Evolutionary conservation across 1,139 yeast species (phyloP).

Genomic region (Yamadazyma mexicana): DNA sequence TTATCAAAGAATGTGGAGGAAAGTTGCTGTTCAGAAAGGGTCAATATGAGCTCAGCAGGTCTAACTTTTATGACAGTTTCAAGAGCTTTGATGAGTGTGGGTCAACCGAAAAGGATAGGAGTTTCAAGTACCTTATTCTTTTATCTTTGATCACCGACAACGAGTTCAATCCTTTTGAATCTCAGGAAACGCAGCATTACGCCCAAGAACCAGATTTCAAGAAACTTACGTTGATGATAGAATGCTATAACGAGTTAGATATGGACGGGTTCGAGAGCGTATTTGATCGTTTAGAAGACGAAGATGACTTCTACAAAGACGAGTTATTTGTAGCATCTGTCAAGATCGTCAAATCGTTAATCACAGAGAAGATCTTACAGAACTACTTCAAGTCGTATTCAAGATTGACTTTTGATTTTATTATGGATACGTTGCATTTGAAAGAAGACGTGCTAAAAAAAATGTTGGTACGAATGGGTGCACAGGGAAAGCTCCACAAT

Average conservation of each 20-base stretch:
- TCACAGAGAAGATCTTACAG: conserved; percentile 30
- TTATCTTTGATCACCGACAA: conserved; percentile 65
- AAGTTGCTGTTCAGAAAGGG: conserved; percentile 61
- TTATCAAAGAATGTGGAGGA: conserved; percentile 75
- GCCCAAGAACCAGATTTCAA: conserved; percentile 36
- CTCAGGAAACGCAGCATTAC: conserved; percentile 56
- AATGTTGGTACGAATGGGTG: conserved; percentile 39
- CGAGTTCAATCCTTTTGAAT: conserved; percentile 66
- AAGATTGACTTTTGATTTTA: conserved; percentile 25
- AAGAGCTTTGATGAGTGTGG: conserved; percentile 82
- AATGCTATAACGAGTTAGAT: conserved; percentile 32
- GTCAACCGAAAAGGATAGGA: conserved; percentile 52
- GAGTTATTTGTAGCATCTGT: conserved; percentile 31
- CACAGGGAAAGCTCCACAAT: conserved; percentile 42
- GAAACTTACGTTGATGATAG: conserved; percentile 28
- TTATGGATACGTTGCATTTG: conserved; percentile 23
- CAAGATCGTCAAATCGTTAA: conserved; percentile 28
- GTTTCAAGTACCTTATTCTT: conserved; percentile 62
- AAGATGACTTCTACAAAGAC: conserved; percentile 25
- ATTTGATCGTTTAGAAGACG: conserved; percentile 7
- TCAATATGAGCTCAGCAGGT: conserved; percentile 62
- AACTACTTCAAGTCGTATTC: conserved; percentile 32
- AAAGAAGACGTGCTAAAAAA: conserved; percentile 34
- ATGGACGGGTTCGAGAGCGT: conserved; percentile 20
- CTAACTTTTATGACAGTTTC: conserved; percentile 70